Conservation (phyloP, 371 early-diverging fungal species). For the Rhizopus sp. region DNA sequence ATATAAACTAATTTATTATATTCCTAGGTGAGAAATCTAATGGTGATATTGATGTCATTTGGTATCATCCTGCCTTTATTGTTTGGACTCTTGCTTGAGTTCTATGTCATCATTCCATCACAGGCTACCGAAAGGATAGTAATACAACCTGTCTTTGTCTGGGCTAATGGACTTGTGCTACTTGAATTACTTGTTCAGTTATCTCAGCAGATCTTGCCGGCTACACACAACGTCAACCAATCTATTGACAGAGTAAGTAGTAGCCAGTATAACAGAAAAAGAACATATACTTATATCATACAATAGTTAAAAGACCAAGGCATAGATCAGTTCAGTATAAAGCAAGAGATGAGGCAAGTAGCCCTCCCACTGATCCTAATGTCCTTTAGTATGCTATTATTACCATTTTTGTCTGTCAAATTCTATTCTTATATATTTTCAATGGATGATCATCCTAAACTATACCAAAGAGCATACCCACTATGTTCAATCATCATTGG, state of each 20-base stretch:
- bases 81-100: constrained; percentile 7
- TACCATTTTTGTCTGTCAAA: no score
- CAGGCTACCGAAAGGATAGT: constrained; percentile 9
- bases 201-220: constrained; percentile 7
- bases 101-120: constrained; percentile 15
- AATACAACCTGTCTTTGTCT: constrained; percentile 11
- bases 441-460: no score
- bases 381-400: no score
- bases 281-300: constrained; percentile 12
- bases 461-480: no score
- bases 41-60: neutral
- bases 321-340: constrained; percentile 37
- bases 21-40: neutral
- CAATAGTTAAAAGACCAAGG: constrained; percentile 16
- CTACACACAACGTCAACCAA: neutral
- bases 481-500: no score
- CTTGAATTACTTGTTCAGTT: constrained; percentile 1
- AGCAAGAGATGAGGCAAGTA: constrained; percentile 23
- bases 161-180: constrained; percentile 13
- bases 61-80: constrained; percentile 10
- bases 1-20: no score
- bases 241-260: constrained; percentile 3
- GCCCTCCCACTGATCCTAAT: no score
- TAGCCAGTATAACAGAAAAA: neutral
- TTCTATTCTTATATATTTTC: no score